These are phyloP conservation scores for Silene coronaria DNA, from an alignment of 179 eudicot species.

Conservation along the genomic window DNA sequence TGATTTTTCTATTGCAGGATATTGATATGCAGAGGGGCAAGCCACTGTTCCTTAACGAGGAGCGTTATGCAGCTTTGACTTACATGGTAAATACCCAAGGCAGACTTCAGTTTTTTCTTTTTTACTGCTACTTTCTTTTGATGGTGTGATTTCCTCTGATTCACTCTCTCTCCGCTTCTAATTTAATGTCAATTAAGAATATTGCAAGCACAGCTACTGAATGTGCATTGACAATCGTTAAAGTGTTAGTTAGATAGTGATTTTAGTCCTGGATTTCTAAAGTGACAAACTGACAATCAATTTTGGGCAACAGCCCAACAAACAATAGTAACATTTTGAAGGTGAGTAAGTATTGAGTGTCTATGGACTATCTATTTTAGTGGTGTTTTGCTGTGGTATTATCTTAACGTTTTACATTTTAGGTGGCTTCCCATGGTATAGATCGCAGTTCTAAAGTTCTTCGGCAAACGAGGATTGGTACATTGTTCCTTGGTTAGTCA, in stretches of 20 bases:
- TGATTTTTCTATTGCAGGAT: slow-evolving; percentile 48
- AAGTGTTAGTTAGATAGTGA: neutral
- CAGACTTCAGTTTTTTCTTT: neutral
- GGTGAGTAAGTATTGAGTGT: neutral
- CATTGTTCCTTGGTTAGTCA: slow-evolving; percentile 31
- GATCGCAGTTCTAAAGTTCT: slow-evolving; percentile 89
- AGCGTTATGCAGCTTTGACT: slow-evolving; percentile 85
- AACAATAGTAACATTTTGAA: neutral
- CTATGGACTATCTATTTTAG: neutral
- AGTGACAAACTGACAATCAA: neutral
- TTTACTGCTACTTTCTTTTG: neutral
- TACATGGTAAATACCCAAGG: slow-evolving; percentile 55
- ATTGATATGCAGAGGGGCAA: slow-evolving; percentile 74
- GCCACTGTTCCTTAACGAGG: slow-evolving; percentile 79
- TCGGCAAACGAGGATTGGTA: slow-evolving; percentile 67
- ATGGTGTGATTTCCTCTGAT: neutral
- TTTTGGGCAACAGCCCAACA: neutral
- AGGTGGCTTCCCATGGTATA: slow-evolving; percentile 98
- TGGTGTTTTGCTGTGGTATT: neutral
- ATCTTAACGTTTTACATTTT: slow-evolving; percentile 6
- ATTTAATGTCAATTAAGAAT: neutral
- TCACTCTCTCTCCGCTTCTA: neutral
- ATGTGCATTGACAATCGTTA: neutral
- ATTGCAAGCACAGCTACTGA: neutral
- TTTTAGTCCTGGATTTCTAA: neutral